phyloP scores from a whole-genome alignment of 164 flowering plant genomes.

The Macadamia tetraphylla region DNA sequence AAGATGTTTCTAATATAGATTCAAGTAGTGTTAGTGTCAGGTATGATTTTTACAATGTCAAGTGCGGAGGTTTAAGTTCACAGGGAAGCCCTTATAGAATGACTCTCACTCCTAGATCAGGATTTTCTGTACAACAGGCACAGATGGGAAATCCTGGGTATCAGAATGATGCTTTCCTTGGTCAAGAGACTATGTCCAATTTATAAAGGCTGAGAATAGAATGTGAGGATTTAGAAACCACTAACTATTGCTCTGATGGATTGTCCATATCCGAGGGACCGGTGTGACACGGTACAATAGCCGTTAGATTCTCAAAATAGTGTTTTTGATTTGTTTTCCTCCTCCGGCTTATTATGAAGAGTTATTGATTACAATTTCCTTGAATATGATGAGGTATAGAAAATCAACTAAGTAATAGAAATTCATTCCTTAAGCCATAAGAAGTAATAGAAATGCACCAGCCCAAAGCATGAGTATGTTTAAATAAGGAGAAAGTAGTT shows the following conservation, averaged over 20 bases:
- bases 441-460: no score
- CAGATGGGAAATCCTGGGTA: slow-evolving; percentile 36
- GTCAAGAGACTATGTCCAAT: slow-evolving; percentile 44
- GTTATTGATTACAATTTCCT: slow-evolving; percentile 56
- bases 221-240: slow-evolving; percentile 35
- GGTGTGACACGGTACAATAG: slow-evolving; percentile 27
- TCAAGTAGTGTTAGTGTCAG: slow-evolving; percentile 59
- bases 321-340: slow-evolving; percentile 76
- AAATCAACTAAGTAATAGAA: no score
- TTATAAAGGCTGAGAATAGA: slow-evolving; percentile 37
- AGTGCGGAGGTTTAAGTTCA: slow-evolving; percentile 72
- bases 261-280: slow-evolving; percentile 25
- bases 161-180: slow-evolving; percentile 29
- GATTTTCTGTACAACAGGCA: slow-evolving; percentile 42
- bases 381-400: slow-evolving; percentile 41
- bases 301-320: slow-evolving; percentile 77
- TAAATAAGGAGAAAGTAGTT: no score
- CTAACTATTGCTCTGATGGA: slow-evolving; percentile 39
- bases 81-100: slow-evolving; percentile 66
- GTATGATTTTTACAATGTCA: slow-evolving; percentile 46
- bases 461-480: no score
- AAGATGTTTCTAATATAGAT: slow-evolving; percentile 34
- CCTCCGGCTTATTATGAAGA: slow-evolving; percentile 76
- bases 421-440: no score
- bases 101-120: slow-evolving; percentile 46